Base-by-base conservation (phyloP, 495 filamentous ascomycete species). In the Durotheca rogersii region DNA sequence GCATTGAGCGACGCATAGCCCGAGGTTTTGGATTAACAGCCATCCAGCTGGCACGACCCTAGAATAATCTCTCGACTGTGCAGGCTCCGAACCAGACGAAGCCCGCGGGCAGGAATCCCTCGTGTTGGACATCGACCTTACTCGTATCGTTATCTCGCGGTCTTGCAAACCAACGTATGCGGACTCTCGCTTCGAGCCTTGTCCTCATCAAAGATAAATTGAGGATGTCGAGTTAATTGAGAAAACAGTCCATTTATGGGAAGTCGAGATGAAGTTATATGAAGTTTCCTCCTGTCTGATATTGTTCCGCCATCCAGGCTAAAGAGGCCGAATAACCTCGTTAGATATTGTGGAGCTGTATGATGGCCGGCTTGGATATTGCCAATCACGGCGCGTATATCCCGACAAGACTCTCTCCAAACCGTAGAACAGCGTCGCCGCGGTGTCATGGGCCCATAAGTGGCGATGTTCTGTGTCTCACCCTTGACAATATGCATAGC, bases 241-340 rank as follows among this genome's bases (percentile, higher is more conserved):
- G 29, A 33, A 12, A 44, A 51, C 29, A 31, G 38, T 43, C 41
- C 33, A 53, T 45, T 53, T 44, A 17, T 49, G 43, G 44, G 44
- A 14, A 53, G 45, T 38, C 30, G 57, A 64, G 61, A 64, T 64
- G 61, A 61, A 64, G 44, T 64, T 61, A 57, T 49, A 64, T 64
- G 61, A 61, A 58, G 40, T 48, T 49, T 42, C 23, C 32, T 55
- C 52, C 47, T 36, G 51, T 64, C 57, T 40, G 47, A 61, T 58
- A 64, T 61, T 50, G 53, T 49, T 41, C 47, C 45, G 51, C 41
- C 32, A 17, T 57, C 56, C 55, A 62, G 55, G 60, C 59, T 62
- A 64, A 61, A 55, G 53, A 61, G 60, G 56, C 60, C 61, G 41
- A 60, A 64, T 60, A 45, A 42, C 51, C 56, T 56, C 56, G 45